phyloP scores from a whole-genome alignment of 2,329 filamentous ascomycete genomes.

The Pseudogymnoascus sp. region DNA sequence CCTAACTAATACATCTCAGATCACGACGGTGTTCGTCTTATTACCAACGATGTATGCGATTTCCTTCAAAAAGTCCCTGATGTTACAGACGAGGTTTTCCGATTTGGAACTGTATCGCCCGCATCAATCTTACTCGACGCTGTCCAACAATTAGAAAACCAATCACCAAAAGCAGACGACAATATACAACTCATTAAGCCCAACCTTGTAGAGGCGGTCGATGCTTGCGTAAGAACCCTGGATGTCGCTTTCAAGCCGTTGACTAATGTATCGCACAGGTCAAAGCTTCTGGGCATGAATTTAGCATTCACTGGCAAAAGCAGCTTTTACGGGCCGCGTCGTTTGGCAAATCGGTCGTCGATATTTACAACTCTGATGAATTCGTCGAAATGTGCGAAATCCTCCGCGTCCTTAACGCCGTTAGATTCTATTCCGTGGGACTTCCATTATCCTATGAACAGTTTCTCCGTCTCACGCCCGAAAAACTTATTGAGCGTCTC shows the following conservation, averaged over 20 bases:
- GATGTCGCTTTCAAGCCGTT: neutral
- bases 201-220: constrained; percentile 84
- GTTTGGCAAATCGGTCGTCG: constrained; percentile 93
- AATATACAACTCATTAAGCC: constrained; percentile 90
- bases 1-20: constrained; percentile 36
- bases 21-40: constrained; percentile 76
- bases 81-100: constrained; percentile 82
- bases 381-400: constrained; percentile 98
- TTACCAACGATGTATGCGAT: constrained; percentile 93
- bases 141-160: constrained; percentile 80
- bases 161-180: constrained; percentile 94
- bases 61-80: constrained; percentile 91
- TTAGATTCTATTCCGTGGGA: constrained; percentile 84
- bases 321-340: constrained; percentile 92
- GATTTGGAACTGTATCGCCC: constrained; percentile 77
- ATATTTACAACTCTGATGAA: constrained; percentile 96
- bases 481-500: constrained; percentile 76
- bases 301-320: constrained; percentile 87
- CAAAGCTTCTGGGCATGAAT: constrained; percentile 87
- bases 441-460: constrained; percentile 89
- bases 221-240: constrained; percentile 56
- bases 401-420: constrained; percentile 83
- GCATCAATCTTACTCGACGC: constrained; percentile 92
- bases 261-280: constrained; percentile 35
- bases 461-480: constrained; percentile 82